Evolutionary conservation across 116 monocot species (phyloP).

Genomic region (Phalaenopsis hybrid): DNA sequence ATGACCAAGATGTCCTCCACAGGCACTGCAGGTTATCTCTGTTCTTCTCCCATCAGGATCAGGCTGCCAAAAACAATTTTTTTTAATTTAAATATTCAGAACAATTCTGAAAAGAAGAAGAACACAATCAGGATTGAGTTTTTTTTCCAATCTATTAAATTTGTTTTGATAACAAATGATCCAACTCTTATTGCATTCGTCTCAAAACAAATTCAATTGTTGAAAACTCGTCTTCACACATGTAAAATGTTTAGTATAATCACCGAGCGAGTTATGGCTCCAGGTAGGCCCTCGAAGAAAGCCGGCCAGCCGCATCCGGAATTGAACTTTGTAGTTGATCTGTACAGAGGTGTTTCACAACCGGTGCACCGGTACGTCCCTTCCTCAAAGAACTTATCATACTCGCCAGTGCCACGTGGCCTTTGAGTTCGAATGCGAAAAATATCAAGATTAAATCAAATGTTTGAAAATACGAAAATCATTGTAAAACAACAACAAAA

Average conservation of each 20-base stretch:
- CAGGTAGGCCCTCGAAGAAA: slow-evolving; percentile 48
- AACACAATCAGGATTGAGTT: neutral
- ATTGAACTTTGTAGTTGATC: slow-evolving; percentile 42
- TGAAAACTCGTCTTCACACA: too few species aligned
- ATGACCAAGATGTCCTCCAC: slow-evolving; percentile 52
- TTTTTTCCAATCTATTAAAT: neutral
- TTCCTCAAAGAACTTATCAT: slow-evolving; percentile 32
- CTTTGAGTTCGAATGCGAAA: slow-evolving; percentile 8
- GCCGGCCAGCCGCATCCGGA: slow-evolving; percentile 54
- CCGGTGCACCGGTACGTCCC: slow-evolving; percentile 38
- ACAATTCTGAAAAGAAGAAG: neutral
- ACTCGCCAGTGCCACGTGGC: slow-evolving; percentile 32
- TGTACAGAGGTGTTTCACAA: slow-evolving; percentile 36
- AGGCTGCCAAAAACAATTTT: slow-evolving; percentile 16
- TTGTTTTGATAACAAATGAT: too few species aligned
- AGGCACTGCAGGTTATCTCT: slow-evolving; percentile 47
- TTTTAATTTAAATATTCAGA: neutral
- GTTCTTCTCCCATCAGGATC: slow-evolving; percentile 50
- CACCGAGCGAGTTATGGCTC: slow-evolving; percentile 43
- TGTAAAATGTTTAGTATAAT: neutral
- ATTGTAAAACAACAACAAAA: too few species aligned
- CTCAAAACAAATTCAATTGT: too few species aligned
- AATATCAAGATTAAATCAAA: too few species aligned
- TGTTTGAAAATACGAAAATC: too few species aligned
- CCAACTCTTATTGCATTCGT: too few species aligned